Percentiles rank a stretch among this genome's conserved stretches.
Evolutionary conservation across 2,329 filamentous ascomycete species (phyloP).

Genomic region (Endoconidiophora laricicola): DNA sequence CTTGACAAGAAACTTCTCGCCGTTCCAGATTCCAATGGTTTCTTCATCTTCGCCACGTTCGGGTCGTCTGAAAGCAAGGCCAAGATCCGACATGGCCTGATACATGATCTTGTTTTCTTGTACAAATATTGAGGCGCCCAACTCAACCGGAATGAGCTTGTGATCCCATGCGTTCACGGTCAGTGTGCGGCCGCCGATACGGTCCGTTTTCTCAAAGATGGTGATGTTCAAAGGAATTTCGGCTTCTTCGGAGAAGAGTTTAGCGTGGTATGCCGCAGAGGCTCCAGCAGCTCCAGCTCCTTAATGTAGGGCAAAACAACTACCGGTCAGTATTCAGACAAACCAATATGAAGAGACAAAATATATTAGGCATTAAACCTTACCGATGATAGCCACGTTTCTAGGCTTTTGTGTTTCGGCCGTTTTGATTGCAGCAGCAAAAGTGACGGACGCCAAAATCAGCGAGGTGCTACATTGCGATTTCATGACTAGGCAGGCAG

Average conservation of each 20-base stretch:
- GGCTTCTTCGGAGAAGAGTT: constrained; percentile 48
- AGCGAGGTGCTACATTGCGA: background rate
- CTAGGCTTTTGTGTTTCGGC: background rate
- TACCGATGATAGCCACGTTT: constrained; percentile 19
- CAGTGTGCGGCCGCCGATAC: constrained; percentile 71
- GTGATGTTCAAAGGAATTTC: constrained; percentile 57
- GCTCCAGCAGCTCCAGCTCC: constrained; percentile 82
- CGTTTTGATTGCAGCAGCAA: background rate
- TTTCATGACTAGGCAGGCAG: background rate
- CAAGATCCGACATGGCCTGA: constrained; percentile 53
- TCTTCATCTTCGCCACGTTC: constrained; percentile 26
- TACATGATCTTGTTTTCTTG: constrained; percentile 67
- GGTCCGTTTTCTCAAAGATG: constrained; percentile 64
- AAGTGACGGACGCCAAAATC: background rate
- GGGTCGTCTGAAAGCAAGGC: constrained; percentile 38
- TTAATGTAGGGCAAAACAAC: constrained; percentile 21
- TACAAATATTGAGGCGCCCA: constrained; percentile 88
- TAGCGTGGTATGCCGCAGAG: constrained; percentile 70
- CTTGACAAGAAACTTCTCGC: constrained; percentile 36
- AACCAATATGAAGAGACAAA: background rate
- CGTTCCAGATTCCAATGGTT: constrained; percentile 66
- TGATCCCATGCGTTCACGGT: constrained; percentile 66
- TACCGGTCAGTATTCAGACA: constrained; percentile 1
- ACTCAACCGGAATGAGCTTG: constrained; percentile 52
- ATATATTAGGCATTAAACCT: constrained; percentile 3